These are phyloP conservation scores for Solanum microdontum DNA, from an alignment of 257 asterid species.

Conservation along the genomic window DNA sequence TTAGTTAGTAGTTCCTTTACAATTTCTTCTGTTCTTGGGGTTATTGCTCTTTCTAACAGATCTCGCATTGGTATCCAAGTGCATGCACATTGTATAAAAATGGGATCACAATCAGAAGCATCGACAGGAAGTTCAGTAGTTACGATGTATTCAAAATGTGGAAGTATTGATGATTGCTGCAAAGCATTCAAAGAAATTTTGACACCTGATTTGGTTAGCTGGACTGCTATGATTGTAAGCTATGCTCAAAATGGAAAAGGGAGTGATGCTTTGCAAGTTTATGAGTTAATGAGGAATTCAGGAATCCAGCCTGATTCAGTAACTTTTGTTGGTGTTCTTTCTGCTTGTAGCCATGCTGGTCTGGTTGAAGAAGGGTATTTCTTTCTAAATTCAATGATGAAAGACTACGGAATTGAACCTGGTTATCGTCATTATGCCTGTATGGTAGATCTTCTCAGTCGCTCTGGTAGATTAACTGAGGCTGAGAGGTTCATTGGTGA, in stretches of 20 bases:
- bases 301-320: conserved; percentile 47
- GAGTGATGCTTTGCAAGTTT: conserved; percentile 43
- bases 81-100: conserved; percentile 41
- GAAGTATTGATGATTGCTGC: conserved; percentile 41
- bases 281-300: conserved; percentile 51
- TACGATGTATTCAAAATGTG: conserved; percentile 60
- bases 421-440: conserved; percentile 54
- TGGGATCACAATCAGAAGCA: conserved; percentile 45
- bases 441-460: conserved; percentile 78
- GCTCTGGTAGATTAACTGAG: conserved; percentile 64
- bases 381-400: conserved; percentile 55
- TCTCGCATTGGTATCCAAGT: conserved; percentile 31
- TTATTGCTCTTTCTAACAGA: conserved; percentile 22
- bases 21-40: conserved; percentile 43
- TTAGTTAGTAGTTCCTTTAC: conserved; percentile 35
- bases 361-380: conserved; percentile 63
- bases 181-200: conserved; percentile 35
- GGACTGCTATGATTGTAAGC: conserved; percentile 63
- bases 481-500: conserved; percentile 48
- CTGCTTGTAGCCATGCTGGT: conserved; percentile 78
- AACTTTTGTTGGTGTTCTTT: conserved; percentile 47
- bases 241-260: conserved; percentile 72
- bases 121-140: conserved; percentile 57
- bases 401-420: conserved; percentile 55
- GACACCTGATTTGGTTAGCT: conserved; percentile 44